Evolutionary conservation across 441 rosid species (phyloP).

Genomic region (Aleurites moluccanus): DNA sequence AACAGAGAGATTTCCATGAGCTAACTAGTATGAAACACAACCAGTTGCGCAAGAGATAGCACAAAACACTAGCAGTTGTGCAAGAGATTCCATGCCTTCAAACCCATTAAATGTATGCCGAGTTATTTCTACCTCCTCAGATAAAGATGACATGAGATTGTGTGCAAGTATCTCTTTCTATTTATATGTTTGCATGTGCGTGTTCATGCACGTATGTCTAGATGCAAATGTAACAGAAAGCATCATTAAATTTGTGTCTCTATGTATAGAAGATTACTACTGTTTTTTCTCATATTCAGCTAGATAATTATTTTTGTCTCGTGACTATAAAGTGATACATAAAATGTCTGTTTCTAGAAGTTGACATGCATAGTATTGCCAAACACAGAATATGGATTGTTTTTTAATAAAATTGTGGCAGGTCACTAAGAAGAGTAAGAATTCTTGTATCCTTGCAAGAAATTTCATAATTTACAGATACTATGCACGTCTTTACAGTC

Average conservation of each 20-base stretch:
- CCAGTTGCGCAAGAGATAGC: background rate
- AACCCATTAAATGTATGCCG: background rate
- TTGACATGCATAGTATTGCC: background rate
- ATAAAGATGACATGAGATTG: constrained; percentile 10
- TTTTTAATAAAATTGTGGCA: background rate
- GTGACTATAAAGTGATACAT: background rate
- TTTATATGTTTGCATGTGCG: background rate
- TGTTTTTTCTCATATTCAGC: background rate
- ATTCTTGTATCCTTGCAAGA: background rate
- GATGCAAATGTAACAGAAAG: background rate
- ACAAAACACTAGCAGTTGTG: background rate
- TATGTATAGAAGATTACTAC: background rate
- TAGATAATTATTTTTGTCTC: background rate
- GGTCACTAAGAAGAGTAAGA: background rate
- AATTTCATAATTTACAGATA: constrained; percentile 8
- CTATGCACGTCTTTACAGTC: background rate
- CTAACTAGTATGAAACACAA: constrained; percentile 6
- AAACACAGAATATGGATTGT: background rate
- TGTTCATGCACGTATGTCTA: background rate
- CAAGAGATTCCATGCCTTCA: background rate
- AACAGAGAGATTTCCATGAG: constrained; percentile 11
- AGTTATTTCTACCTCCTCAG: background rate
- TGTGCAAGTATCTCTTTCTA: background rate
- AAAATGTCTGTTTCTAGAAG: background rate
- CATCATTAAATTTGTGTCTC: background rate